phyloP scores from a whole-genome alignment of 2,329 filamentous ascomycete species.

The Trichoderma sp. region DNA sequence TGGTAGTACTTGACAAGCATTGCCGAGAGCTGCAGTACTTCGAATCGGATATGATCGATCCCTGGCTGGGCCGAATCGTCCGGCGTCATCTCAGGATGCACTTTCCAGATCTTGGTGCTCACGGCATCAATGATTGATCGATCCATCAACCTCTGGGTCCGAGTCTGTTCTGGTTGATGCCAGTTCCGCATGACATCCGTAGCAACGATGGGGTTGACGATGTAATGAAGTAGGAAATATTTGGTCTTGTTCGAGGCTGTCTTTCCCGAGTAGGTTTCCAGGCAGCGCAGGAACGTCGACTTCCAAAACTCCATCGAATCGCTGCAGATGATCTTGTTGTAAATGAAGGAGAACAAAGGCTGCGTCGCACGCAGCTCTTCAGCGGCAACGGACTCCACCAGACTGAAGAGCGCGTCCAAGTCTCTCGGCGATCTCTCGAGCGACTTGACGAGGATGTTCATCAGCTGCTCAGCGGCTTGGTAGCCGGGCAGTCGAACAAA shows the following conservation, averaged over 20 bases:
- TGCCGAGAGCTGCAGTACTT: constrained; percentile 90
- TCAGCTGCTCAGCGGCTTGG: constrained; percentile 85
- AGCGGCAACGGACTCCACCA: constrained; percentile 81
- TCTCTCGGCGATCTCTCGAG: constrained; percentile 74
- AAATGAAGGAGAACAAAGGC: constrained; percentile 78
- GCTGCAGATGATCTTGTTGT: constrained; percentile 78
- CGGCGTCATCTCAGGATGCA: constrained; percentile 76
- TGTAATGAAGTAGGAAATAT: constrained; percentile 85
- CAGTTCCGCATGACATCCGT: constrained; percentile 93
- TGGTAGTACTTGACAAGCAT: constrained; percentile 95
- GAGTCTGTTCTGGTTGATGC: constrained; percentile 57
- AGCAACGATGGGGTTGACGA: constrained; percentile 94
- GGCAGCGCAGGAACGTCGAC: constrained; percentile 76
- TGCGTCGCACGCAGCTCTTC: constrained; percentile 80
- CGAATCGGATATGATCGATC: constrained; percentile 94
- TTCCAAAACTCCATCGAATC: constrained; percentile 86
- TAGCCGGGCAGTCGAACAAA: constrained; percentile 80
- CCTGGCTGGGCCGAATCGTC: constrained; percentile 84
- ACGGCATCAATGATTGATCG: constrained; percentile 85
- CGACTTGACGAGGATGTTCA: constrained; percentile 81
- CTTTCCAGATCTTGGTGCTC: constrained; percentile 91
- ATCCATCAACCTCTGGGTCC: constrained; percentile 76
- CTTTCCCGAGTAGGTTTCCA: constrained; percentile 83
- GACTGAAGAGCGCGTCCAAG: constrained; percentile 78
- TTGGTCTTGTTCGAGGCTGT: constrained; percentile 85